A percentile compares a stretch with the other conserved stretches of the same genome.
These are phyloP conservation scores for Fusarium kyushuense DNA, from an alignment of 2,329 filamentous ascomycete genomes.

Conservation along the genomic window DNA sequence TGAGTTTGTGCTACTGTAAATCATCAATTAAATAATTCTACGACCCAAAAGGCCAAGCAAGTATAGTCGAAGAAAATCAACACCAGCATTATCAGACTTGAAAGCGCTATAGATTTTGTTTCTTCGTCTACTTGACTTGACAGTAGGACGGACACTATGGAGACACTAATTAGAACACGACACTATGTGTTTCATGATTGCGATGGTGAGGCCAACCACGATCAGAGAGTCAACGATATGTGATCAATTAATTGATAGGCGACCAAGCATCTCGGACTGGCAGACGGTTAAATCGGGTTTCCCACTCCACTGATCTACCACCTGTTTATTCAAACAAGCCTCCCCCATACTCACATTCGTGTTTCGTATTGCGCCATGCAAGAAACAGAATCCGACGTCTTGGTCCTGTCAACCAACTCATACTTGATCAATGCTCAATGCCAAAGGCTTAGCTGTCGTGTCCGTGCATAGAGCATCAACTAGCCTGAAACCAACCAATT, in stretches of 20 bases:
- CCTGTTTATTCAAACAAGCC: not conserved
- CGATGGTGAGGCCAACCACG: slow-evolving; percentile 3
- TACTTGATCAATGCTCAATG: slow-evolving; percentile 12
- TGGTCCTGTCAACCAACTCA: slow-evolving; percentile 13
- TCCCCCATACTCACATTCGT: not conserved
- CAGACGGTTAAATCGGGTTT: not conserved
- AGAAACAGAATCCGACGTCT: slow-evolving; percentile 7
- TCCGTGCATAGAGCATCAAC: slow-evolving; percentile 14
- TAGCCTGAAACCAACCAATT: slow-evolving; percentile 7
- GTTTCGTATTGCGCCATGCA: not conserved
- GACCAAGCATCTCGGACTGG: not conserved
- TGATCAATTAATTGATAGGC: slow-evolving; percentile 8
- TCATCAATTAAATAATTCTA: not conserved
- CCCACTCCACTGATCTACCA: slow-evolving; percentile 15
- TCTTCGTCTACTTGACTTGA: not conserved
- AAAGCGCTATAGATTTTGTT: not conserved
- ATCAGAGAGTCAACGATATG: not conserved
- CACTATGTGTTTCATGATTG: slow-evolving; percentile 6
- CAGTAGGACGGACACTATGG: not conserved
- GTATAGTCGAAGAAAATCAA: not conserved
- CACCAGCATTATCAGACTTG: too few species aligned
- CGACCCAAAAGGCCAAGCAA: not conserved
- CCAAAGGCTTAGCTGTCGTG: not conserved
- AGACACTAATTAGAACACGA: slow-evolving; percentile 7
- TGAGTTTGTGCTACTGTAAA: slow-evolving; percentile 5